Conservation (phyloP, 2,329 filamentous ascomycete species). For the Fusarium concolor region DNA sequence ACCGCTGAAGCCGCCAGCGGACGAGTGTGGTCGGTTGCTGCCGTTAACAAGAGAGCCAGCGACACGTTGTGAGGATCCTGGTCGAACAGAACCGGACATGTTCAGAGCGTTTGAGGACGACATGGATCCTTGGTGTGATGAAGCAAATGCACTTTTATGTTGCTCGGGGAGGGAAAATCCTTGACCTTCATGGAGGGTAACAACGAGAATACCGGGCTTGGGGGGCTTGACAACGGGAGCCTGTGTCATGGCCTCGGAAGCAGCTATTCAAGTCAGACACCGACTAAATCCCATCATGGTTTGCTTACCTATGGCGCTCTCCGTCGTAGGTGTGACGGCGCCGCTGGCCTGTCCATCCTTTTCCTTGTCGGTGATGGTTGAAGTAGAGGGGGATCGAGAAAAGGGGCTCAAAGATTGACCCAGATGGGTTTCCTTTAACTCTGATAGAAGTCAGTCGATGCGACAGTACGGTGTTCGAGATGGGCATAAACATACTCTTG, state of each 20-base stretch:
- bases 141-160: slow-evolving; percentile 64
- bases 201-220: slow-evolving; percentile 94
- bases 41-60: slow-evolving; percentile 73
- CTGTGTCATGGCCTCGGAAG: slow-evolving; percentile 80
- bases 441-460: too few relatives aligned
- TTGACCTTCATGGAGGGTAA: slow-evolving; percentile 94
- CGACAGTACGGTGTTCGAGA: too few relatives aligned
- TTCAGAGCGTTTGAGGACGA: slow-evolving; percentile 69
- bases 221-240: too few relatives aligned
- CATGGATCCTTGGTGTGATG: slow-evolving; percentile 75
- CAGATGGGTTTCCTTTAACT: too few relatives aligned
- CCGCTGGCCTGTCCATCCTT: too few relatives aligned
- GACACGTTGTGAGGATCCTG: slow-evolving; percentile 66
- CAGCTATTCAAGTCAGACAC: slow-evolving; percentile 46
- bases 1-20: slow-evolving; percentile 82
- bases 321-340: too few relatives aligned
- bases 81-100: slow-evolving; percentile 64
- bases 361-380: too few relatives aligned
- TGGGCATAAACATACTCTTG: too few relatives aligned
- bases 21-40: slow-evolving; percentile 81
- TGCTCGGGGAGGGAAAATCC: slow-evolving; percentile 92
- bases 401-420: too few relatives aligned
- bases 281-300: too few relatives aligned
- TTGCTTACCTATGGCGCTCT: too few relatives aligned
- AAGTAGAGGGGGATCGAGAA: too few relatives aligned